A percentile compares a stretch with the other conserved stretches of the same genome.
Evolutionary conservation across 140 eudicot species (phyloP).

Genomic region (Stevia rebaudiana): DNA sequence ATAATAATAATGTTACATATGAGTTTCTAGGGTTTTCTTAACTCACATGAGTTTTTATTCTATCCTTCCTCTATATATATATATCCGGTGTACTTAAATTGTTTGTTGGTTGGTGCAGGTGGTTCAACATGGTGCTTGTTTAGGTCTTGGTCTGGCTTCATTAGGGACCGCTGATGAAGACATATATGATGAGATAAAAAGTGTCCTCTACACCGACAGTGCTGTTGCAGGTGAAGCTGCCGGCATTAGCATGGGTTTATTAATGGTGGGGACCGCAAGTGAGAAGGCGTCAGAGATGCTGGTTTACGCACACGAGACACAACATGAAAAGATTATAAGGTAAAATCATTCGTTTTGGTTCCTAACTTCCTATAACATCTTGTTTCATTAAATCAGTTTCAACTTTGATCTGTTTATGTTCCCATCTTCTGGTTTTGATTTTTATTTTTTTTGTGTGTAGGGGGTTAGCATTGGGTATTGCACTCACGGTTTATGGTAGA

Average conservation of each 20-base stretch:
- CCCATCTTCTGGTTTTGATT: too few relatives aligned
- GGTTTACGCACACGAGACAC: constrained; percentile 93
- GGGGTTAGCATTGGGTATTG: constrained; percentile 90
- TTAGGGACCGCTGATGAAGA: constrained; percentile 97
- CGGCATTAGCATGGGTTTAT: constrained; percentile 87
- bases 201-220: constrained; percentile 85
- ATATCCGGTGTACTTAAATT: not conserved
- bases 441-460: too few relatives aligned
- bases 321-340: constrained; percentile 96
- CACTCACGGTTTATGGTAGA: constrained; percentile 95
- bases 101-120: constrained; percentile 50
- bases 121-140: constrained; percentile 96
- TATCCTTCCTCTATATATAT: too few relatives aligned
- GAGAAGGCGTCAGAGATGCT: constrained; percentile 96
- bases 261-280: constrained; percentile 96
- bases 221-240: constrained; percentile 99
- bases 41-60: too few relatives aligned
- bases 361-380: too few relatives aligned
- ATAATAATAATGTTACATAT: too few relatives aligned
- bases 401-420: not conserved
- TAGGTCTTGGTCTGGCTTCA: constrained; percentile 94
- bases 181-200: constrained; percentile 79
- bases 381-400: too few relatives aligned
- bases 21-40: too few relatives aligned
- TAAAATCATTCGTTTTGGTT: constrained; percentile 7